Evolutionary conservation across 1,284 basidiomycete species (phyloP), one percentile per base, ranked within the genome.

Genomic region (Ustilago lituana): DNA sequence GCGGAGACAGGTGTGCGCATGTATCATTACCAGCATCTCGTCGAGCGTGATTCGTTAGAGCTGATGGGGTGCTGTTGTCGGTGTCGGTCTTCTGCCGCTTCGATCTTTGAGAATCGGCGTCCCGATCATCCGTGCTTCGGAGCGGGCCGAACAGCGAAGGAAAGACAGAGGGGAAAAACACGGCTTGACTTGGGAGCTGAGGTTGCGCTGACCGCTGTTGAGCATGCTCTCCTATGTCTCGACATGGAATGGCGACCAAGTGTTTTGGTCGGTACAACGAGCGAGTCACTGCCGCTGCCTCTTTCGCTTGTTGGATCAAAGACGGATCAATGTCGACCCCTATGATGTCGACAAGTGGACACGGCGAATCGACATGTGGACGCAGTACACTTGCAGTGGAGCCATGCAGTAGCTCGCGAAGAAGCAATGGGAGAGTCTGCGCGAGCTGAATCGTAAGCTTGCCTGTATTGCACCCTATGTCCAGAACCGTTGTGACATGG

Each of bases 381-480:
- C n/a, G n/a, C n/a, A n/a, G n/a, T n/a, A n/a, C n/a, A n/a, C n/a
- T n/a, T n/a, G n/a, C n/a, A n/a, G n/a, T n/a, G n/a, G n/a, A n/a
- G n/a, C n/a, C n/a, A n/a, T n/a, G 27, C 6, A 29, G 27, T 29
- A 29, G 6, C 7, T 39, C 19, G 12, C 22, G 24, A n/a, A 44
- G 37, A 10, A 54, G 29, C 10, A n/a, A 2, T 11, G 51, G 48
- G 22, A 70, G 33, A 4, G 39, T 56, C 40, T 62, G 57, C 1
- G 58, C 55, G 3, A 71, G 48, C 35, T 66, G 58, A 29, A 63
- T 56, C 1, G 63, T 66, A 9, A 71, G 32, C 32, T 60, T 66
- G 9, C 63, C 63, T 2, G 52, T 49, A 17, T 72, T 72, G 53
- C 68, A 72, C 9, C 68, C 68, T 5, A 72, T 35, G 24, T 72